Percentiles rank a stretch among this genome's conserved stretches.
Evolutionary conservation across 306 rosid genomes (phyloP).

Genomic region (Rosa chinensis): DNA sequence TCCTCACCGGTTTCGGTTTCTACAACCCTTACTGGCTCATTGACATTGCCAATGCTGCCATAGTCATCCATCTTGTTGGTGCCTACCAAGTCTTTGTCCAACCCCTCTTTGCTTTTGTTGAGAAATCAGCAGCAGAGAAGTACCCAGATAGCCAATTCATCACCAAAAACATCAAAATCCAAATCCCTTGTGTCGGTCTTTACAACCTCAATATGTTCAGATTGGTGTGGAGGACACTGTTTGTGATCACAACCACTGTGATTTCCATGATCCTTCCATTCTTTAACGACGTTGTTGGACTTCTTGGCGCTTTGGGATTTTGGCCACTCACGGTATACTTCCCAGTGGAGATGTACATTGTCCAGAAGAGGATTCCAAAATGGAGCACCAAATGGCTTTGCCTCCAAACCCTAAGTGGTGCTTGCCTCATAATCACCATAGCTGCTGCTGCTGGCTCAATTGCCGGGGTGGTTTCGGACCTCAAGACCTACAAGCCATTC

Average conservation of each 20-base stretch:
- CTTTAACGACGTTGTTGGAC: constrained; percentile 74
- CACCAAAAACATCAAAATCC: constrained; percentile 44
- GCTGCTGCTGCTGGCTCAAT: constrained; percentile 73
- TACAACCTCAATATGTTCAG: constrained; percentile 53
- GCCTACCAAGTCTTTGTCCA: constrained; percentile 84
- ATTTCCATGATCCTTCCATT: constrained; percentile 78
- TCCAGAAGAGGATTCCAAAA: constrained; percentile 62
- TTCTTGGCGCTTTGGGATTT: constrained; percentile 79
- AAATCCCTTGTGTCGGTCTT: constrained; percentile 39
- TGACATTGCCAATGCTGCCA: constrained; percentile 82
- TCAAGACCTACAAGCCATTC: constrained; percentile 59
- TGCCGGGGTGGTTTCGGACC: constrained; percentile 62
- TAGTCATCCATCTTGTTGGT: constrained; percentile 77
- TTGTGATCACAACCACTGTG: constrained; percentile 59
- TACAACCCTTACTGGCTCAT: constrained; percentile 77
- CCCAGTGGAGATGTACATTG: constrained; percentile 75
- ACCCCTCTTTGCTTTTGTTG: constrained; percentile 73
- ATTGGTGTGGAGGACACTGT: constrained; percentile 58
- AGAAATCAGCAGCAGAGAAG: constrained; percentile 41
- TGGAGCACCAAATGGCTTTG: constrained; percentile 76
- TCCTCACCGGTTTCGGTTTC: constrained; percentile 85
- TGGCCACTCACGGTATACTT: constrained; percentile 81
- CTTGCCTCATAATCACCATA: constrained; percentile 46
- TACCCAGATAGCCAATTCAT: constrained; percentile 46
- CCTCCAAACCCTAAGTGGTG: constrained; percentile 50